Percentiles rank a stretch among this genome's conserved stretches.
Conservation (phyloP, 2,329 filamentous ascomycete species). For the Elsinoe fawcettii region DNA sequence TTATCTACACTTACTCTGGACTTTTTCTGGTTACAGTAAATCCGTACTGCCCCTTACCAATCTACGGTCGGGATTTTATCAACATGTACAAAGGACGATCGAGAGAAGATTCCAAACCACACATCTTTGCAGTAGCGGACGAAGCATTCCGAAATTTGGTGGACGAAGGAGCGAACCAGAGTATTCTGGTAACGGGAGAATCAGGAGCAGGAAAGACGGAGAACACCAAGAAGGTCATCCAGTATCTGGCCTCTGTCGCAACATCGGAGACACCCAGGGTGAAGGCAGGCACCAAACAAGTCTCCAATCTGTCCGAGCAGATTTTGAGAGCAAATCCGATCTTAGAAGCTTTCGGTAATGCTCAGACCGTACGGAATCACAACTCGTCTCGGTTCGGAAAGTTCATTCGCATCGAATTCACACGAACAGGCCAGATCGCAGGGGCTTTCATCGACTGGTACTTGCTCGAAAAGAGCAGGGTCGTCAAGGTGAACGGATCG, state of each 20-base stretch:
- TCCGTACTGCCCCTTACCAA: slow-evolving; percentile 87
- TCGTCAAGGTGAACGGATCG: slow-evolving; percentile 76
- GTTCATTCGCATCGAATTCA: slow-evolving; percentile 97
- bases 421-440: slow-evolving; percentile 75
- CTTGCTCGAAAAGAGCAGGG: slow-evolving; percentile 92
- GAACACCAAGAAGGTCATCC: slow-evolving; percentile 99
- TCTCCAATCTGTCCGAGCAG: slow-evolving; percentile 88
- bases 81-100: slow-evolving; percentile 94
- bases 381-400: slow-evolving; percentile 98
- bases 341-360: slow-evolving; percentile 94
- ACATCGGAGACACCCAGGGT: slow-evolving; percentile 63
- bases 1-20: slow-evolving; percentile 96
- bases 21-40: slow-evolving; percentile 96
- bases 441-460: slow-evolving; percentile 99
- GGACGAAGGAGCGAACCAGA: slow-evolving; percentile 92
- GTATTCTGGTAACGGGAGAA: slow-evolving; percentile 94
- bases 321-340: slow-evolving; percentile 95
- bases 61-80: slow-evolving; percentile 94
- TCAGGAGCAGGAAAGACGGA: slow-evolving; percentile 97
- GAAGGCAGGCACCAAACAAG: slow-evolving; percentile 54
- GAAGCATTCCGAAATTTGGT: slow-evolving; percentile 93
- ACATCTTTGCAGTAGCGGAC: slow-evolving; percentile 97
- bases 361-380: slow-evolving; percentile 94
- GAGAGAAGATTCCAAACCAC: slow-evolving; percentile 89
- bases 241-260: slow-evolving; percentile 92